Conservation (phyloP, 129 eudicot species). For the Ambrosia trifida region DNA sequence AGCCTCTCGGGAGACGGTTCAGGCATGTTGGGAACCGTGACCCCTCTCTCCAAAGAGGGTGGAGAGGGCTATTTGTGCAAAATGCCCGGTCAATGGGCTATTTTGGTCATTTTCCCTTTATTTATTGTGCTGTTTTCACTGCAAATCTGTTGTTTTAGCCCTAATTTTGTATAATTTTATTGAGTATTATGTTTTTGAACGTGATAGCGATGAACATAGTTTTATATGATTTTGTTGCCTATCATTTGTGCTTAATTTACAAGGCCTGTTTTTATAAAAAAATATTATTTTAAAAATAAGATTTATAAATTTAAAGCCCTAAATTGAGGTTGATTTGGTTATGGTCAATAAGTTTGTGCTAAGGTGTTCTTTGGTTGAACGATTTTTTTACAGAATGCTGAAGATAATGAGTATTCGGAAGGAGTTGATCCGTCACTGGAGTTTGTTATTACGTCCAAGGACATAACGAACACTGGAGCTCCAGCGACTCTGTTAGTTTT, state of each 20-base stretch:
- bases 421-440: conserved; percentile 62
- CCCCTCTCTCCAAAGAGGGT: no score
- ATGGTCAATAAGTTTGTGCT: background rate
- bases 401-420: conserved; percentile 61
- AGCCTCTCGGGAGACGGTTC: no score
- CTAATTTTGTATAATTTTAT: background rate
- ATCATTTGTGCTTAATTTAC: background rate
- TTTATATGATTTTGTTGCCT: background rate
- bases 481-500: conserved; percentile 56
- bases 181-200: no score
- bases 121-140: background rate
- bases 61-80: no score
- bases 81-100: no score
- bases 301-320: background rate
- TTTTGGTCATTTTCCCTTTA: no score
- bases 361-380: background rate
- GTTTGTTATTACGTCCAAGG: conserved; percentile 54
- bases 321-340: background rate
- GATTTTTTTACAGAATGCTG: conserved; percentile 53
- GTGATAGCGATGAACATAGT: background rate
- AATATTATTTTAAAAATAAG: no score
- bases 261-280: no score
- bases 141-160: background rate
- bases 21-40: no score
- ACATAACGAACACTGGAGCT: conserved; percentile 62